Percentiles rank a stretch among this genome's conserved stretches.
Conservation (phyloP, 148 eudicot genomes). For the Tetragonia tetragonoides region DNA sequence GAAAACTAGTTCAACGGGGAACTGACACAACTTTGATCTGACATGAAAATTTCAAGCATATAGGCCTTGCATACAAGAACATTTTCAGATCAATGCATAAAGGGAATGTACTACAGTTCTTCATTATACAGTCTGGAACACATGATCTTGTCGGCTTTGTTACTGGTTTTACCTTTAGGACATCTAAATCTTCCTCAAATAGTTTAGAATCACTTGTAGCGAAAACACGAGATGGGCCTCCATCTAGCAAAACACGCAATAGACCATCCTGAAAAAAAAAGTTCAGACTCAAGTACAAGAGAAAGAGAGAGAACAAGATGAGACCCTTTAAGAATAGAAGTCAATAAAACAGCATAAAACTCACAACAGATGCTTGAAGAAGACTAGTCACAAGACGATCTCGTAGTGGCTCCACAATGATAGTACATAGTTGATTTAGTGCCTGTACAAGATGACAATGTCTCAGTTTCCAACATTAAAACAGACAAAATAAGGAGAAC, state of each 20-base stretch:
- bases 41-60: background rate
- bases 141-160: background rate
- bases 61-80: background rate
- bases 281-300: constrained; percentile 5
- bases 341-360: constrained; percentile 13
- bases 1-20: background rate
- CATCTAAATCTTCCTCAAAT: constrained; percentile 89
- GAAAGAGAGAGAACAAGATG: background rate
- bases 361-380: constrained; percentile 93
- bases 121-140: background rate
- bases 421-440: constrained; percentile 76
- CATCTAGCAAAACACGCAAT: constrained; percentile 83
- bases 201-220: constrained; percentile 67
- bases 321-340: background rate
- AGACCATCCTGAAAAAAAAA: constrained; percentile 72
- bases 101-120: background rate
- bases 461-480: background rate
- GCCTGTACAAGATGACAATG: constrained; percentile 47
- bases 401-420: constrained; percentile 83
- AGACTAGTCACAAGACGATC: constrained; percentile 96
- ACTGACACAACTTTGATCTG: background rate
- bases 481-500: background rate
- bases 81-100: background rate
- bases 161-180: constrained; percentile 64
- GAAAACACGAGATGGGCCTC: constrained; percentile 92